phyloP scores from a whole-genome alignment of 2,329 filamentous ascomycete genomes.

The Tolypocladium ophioglossoides region DNA sequence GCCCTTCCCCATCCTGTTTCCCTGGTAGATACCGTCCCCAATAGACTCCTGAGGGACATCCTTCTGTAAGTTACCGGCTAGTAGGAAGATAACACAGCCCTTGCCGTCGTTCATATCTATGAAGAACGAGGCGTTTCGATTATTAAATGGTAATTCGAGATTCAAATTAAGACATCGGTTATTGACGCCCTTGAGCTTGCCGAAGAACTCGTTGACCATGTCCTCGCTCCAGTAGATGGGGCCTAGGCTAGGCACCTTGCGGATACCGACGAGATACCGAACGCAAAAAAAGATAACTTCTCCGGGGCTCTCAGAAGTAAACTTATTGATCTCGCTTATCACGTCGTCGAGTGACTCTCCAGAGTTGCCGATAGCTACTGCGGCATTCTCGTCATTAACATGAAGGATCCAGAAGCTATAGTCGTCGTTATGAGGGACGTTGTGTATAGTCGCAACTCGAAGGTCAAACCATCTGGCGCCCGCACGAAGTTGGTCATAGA shows the following conservation, averaged over 20 bases:
- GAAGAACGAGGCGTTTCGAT: conserved; percentile 15
- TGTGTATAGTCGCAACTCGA: conserved; percentile 23
- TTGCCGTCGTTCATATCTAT: conserved; percentile 19
- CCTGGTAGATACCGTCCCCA: conserved; percentile 18
- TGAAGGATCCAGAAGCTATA: conserved; percentile 31
- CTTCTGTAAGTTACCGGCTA: conserved; percentile 3
- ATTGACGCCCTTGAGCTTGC: conserved; percentile 27
- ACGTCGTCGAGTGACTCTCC: conserved; percentile 32
- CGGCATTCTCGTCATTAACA: conserved; percentile 22
- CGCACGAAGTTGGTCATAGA: conserved; percentile 32
- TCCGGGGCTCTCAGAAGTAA: conserved; percentile 29
- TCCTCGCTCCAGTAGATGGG: conserved; percentile 24
- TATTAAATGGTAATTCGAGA: conserved; percentile 14
- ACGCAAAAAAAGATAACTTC: conserved; percentile 36
- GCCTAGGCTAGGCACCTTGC: conserved; percentile 18
- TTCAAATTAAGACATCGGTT: conserved; percentile 23
- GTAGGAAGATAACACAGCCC: conserved; percentile 21
- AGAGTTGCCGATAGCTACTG: conserved; percentile 31
- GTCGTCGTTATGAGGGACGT: not conserved
- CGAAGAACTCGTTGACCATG: conserved; percentile 31
- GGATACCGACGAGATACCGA: conserved; percentile 29
- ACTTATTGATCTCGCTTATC: conserved; percentile 31
- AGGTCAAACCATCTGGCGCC: conserved; percentile 38
- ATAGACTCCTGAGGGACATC: conserved; percentile 6
- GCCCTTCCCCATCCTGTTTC: conserved; percentile 8